These are phyloP conservation scores for Mytilinidion resinicola DNA, from an alignment of 495 filamentous ascomycete genomes.

Conservation along the genomic window DNA sequence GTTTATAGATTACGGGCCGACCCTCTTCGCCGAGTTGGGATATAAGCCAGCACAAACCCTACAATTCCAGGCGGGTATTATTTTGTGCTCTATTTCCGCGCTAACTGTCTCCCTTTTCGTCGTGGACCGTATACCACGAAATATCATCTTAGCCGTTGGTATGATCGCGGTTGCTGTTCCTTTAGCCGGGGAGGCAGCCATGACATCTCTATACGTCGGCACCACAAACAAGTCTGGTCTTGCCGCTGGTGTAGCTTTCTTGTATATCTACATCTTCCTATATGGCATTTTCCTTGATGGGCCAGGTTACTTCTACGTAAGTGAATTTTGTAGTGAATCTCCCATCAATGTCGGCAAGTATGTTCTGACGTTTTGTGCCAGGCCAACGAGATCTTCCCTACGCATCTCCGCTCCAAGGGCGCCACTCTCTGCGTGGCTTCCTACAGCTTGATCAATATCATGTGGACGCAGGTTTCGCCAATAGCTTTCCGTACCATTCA, in stretches of 20 bases:
- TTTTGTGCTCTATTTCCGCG: background rate
- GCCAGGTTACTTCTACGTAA: background rate
- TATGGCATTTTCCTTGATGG: background rate
- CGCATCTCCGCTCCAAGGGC: background rate
- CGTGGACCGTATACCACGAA: background rate
- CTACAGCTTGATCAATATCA: background rate
- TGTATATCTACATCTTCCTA: background rate
- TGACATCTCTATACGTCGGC: background rate
- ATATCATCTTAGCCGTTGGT: background rate
- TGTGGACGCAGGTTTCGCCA: background rate
- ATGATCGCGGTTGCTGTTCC: background rate
- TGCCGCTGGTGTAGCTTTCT: background rate
- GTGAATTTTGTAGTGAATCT: background rate
- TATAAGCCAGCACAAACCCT: background rate
- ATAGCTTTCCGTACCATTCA: background rate
- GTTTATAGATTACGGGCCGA: background rate
- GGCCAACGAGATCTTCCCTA: background rate
- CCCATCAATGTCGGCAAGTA: too few relatives aligned
- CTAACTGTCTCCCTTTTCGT: background rate
- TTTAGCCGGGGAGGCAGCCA: background rate
- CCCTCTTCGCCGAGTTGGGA: background rate
- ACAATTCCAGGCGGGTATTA: background rate
- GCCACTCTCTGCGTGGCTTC: background rate
- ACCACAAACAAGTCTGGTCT: background rate
- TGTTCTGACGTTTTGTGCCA: background rate